Conservation (phyloP, 345 rosid species). For the Salix brachista region DNA sequence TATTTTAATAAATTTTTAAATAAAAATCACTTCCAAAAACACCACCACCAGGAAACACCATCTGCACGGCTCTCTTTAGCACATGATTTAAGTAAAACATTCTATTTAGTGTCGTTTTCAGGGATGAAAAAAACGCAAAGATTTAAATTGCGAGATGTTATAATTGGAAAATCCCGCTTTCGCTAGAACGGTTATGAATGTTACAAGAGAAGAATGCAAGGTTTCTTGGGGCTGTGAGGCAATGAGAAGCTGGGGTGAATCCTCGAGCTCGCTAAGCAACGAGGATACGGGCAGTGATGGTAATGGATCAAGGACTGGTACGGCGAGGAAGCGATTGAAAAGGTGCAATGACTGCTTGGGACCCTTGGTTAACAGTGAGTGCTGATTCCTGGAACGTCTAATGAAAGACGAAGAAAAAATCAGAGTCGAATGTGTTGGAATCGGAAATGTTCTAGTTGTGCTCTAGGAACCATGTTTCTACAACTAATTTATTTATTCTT, state of each 20-base stretch:
- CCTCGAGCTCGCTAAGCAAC: conserved; percentile 62
- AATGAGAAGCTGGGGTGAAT: conserved; percentile 53
- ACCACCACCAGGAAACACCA: conserved; percentile 42
- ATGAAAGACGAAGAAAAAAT: too few species aligned
- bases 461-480: too few species aligned
- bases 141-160: conserved; percentile 57
- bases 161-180: conserved; percentile 42
- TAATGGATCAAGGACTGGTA: conserved; percentile 32
- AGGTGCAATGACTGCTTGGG: conserved; percentile 83
- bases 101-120: background rate
- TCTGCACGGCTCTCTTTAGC: conserved; percentile 43
- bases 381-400: too few species aligned
- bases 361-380: conserved; percentile 17
- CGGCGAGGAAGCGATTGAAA: conserved; percentile 62
- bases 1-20: too few species aligned
- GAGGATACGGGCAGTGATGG: conserved; percentile 62
- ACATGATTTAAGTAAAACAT: conserved; percentile 46
- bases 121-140: conserved; percentile 49
- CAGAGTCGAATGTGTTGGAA: too few species aligned
- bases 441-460: too few species aligned
- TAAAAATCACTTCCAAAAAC: too few species aligned
- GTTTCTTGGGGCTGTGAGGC: conserved; percentile 23
- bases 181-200: conserved; percentile 44
- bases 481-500: too few species aligned
- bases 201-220: conserved; percentile 38